Base-by-base conservation (phyloP, 2,329 filamentous ascomycete genomes). In the Aschersonia sp. region DNA sequence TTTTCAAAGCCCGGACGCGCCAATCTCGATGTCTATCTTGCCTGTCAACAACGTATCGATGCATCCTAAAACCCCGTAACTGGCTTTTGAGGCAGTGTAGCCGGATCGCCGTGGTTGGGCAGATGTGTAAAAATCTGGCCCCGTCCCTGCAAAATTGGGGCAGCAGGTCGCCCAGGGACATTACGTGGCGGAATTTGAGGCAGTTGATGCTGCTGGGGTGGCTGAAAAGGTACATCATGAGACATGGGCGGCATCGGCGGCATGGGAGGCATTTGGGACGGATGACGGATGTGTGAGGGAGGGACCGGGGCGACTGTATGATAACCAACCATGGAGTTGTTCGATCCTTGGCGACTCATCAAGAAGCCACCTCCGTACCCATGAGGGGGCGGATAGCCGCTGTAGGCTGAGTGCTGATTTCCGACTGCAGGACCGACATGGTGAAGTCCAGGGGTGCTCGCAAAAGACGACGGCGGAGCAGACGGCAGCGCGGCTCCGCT, bases 61-160 rank as follows among this genome's bases (percentile, higher is more conserved):
- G 57, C 57, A 58, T 53, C 54, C 52, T 69, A 72, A 56, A 71
- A 66, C 56, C 68, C 70, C 50, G 70, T 68, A 35, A 72, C 65
- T 50, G 76, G 76, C 63, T 79, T 79, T 58, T 79, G 76, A 51
- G 76, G 76, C 58, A 80, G 59, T 32, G 73, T 74, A 32, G 76
- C 74, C 50, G 75, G 75, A 59, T 80, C 80, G 53, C 76, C 76
- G 54, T 78, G 80, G 43, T 74, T 62, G 28, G 65, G 74, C 52
- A 80, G 62, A 55, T 77, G 73, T 51, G 67, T 71, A 55, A 71
- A 78, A 5, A 68, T 59, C 55, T 73, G 73, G 47, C 58, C 59
- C 44, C 65, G 65, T 43, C 65, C 67, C 48, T 69, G 67, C 20
- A 68, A 63, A 31, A 67, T 64, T 41, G 61, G 65, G 30, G 68